phyloP scores from a whole-genome alignment of 2,329 filamentous ascomycete species.

The Aureobasidium zeae region DNA sequence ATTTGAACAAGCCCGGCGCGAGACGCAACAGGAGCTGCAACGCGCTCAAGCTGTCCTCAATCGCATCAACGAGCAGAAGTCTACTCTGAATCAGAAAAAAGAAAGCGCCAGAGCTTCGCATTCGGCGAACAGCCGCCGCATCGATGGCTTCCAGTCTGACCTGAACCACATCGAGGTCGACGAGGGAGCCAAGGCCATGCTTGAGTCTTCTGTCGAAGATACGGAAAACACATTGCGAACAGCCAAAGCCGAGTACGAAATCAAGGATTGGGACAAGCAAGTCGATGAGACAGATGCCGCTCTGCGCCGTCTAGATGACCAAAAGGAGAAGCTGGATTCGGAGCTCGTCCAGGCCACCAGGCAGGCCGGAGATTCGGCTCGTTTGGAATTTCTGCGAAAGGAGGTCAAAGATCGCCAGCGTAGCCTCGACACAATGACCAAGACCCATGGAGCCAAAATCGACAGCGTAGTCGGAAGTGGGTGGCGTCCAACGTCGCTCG shows the following conservation, averaged over 20 bases:
- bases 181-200: conserved; percentile 69
- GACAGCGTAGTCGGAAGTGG: conserved; percentile 51
- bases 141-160: conserved; percentile 55
- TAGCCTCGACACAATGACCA: conserved; percentile 67
- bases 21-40: conserved; percentile 65
- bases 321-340: conserved; percentile 61
- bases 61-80: conserved; percentile 64
- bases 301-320: conserved; percentile 60
- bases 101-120: conserved; percentile 65
- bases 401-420: conserved; percentile 65
- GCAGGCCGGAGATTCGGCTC: conserved; percentile 71
- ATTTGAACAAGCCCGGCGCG: conserved; percentile 63
- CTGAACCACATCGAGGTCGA: conserved; percentile 69
- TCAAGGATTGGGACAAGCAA: conserved; percentile 59
- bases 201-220: conserved; percentile 66
- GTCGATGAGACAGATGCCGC: conserved; percentile 57
- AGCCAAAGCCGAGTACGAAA: conserved; percentile 53
- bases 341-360: conserved; percentile 78
- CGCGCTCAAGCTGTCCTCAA: conserved; percentile 63
- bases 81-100: conserved; percentile 64
- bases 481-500: conserved; percentile 64
- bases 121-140: conserved; percentile 61
- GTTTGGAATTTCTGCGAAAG: conserved; percentile 73
- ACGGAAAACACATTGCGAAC: conserved; percentile 53
- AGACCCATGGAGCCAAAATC: conserved; percentile 65